These are phyloP conservation scores for Phanerochaete carnosa DNA, from an alignment of 768 basidiomycete species.

Conservation along the genomic window DNA sequence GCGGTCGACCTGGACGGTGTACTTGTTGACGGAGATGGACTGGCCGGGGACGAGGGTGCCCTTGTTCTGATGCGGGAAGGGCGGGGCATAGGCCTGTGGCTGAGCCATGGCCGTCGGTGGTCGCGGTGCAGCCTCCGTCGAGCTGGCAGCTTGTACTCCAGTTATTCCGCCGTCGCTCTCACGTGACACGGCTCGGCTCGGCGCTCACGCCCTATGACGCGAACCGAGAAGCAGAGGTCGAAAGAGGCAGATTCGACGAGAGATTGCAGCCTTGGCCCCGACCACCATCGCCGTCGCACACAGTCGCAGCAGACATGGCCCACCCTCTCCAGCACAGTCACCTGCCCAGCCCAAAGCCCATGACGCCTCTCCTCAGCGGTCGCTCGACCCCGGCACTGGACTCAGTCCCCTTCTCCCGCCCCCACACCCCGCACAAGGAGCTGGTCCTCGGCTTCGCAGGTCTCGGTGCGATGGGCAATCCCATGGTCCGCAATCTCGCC, in stretches of 20 bases:
- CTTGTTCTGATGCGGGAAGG: conserved; percentile 44
- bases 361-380: background rate
- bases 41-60: conserved; percentile 81
- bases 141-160: conserved; percentile 6
- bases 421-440: conserved; percentile 44
- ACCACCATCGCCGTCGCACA: background rate
- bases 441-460: conserved; percentile 47
- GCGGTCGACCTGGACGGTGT: conserved; percentile 86
- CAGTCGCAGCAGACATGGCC: background rate
- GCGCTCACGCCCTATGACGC: conserved; percentile 5
- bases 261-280: background rate
- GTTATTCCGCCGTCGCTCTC: conserved; percentile 6
- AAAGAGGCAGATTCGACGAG: background rate
- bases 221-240: background rate
- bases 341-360: background rate
- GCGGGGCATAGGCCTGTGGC: conserved; percentile 44
- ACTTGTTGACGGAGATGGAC: conserved; percentile 85
- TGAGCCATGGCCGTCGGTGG: conserved; percentile 41
- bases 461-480: conserved; percentile 67
- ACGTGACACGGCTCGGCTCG: background rate
- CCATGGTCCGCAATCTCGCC: conserved; percentile 81
- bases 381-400: background rate
- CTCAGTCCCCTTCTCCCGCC: conserved; percentile 53
- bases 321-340: background rate
- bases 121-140: conserved; percentile 8